Evolutionary conservation across 345 rosid species (phyloP).

Genomic region (Melaleuca alternifolia): DNA sequence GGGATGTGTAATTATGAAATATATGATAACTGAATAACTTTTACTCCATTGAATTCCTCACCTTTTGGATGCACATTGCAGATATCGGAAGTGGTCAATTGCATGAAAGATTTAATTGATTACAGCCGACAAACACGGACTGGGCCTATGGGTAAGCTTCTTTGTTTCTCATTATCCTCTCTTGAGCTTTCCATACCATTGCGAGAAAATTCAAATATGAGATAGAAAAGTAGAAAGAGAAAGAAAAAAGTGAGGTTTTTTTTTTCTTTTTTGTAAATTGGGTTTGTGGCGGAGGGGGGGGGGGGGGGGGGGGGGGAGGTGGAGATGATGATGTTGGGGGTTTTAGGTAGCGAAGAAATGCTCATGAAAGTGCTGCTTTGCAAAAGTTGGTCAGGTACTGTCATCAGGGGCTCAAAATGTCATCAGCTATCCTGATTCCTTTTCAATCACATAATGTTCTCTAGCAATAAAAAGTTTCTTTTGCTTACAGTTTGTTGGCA

Average conservation of each 20-base stretch:
- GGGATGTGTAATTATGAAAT: background rate
- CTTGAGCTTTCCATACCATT: background rate
- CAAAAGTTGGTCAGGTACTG: background rate
- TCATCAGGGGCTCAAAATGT: background rate
- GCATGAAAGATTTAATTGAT: constrained; percentile 99
- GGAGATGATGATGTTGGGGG: too few relatives aligned
- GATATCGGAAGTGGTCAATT: constrained; percentile 97
- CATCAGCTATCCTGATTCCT: background rate
- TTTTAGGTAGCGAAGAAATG: too few relatives aligned
- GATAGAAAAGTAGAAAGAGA: too few relatives aligned
- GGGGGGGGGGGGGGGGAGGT: too few relatives aligned
- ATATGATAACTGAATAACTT: background rate
- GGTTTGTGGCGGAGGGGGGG: too few relatives aligned
- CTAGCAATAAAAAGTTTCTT: background rate
- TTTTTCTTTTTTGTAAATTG: too few relatives aligned
- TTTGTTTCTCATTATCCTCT: background rate
- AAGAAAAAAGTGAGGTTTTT: too few relatives aligned
- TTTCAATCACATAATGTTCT: background rate
- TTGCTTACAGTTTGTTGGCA: background rate
- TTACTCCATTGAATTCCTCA: background rate
- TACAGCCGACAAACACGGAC: constrained; percentile 81
- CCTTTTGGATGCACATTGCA: constrained; percentile 14
- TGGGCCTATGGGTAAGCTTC: constrained; percentile 91
- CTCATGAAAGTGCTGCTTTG: background rate
- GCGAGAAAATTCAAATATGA: background rate